Base-by-base conservation (phyloP, 495 filamentous ascomycete genomes). In the Neurospora intermedia region DNA sequence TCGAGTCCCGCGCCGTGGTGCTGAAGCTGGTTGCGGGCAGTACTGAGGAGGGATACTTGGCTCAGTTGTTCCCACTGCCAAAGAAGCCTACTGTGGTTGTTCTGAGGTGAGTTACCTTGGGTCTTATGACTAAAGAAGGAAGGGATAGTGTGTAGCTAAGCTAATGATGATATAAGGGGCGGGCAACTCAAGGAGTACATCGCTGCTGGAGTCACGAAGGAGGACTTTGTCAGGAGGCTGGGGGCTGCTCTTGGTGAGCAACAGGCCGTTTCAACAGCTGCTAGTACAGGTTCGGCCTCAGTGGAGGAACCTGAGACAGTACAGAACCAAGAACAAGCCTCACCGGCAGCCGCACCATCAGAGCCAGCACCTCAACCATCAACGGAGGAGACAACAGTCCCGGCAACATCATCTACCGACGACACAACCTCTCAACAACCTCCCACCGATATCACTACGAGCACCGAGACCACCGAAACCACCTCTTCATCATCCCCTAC, bases 11-110 rank as follows among this genome's bases (percentile, higher is more conserved):
- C 71, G 86, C 92, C 15, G 84, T 98, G 27, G 76, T 90, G 20
- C 84, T 98, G 35, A 87, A 90, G 70, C 84, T 98, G 15, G 80
- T 82, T 31, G 87, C 89, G 23, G 91, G 89, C 13, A 93, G 90
- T 16, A 85, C 89, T 72, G 95, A 97, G 82, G 93, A 93, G 16
- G 88, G 87, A 3, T 96, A 91, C 75, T 84, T 98, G 7, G 86
- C 90, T 6, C 92, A 92, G 5, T 90, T 97, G 77, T 97, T 91
- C 76, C 92, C 92, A 0, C 81, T 97, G 9, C 84, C 87, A 2
- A 88, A 87, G 70, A 89, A 89, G 62, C 96, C 95, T 0, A 89
- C 92, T 6, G 80, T 96, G 2, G 85, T 97, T 13, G 81, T 97
- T 7, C 94, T 98, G 72, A 85, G 87, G 91, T 92, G 81, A 38